A percentile compares a stretch with the other conserved stretches of the same genome.
Conservation (phyloP, 2,329 filamentous ascomycete species). For the Trichoderma koningii region DNA sequence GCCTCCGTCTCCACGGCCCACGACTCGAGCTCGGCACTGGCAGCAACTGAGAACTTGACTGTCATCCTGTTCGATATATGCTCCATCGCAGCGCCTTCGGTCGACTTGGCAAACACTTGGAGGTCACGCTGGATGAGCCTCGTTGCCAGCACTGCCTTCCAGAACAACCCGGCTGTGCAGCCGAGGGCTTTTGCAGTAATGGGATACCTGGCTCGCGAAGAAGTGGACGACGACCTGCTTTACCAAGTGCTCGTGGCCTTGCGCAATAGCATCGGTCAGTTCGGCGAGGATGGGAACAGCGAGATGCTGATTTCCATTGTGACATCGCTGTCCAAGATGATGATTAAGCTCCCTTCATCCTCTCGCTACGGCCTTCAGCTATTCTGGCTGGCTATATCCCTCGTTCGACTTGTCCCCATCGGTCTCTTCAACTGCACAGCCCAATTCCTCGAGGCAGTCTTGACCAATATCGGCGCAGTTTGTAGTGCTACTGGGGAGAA, state of each 20-base stretch:
- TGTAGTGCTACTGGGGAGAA: constrained; percentile 60
- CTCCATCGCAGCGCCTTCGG: constrained; percentile 62
- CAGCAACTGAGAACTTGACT: constrained; percentile 63
- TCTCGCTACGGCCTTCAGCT: constrained; percentile 69
- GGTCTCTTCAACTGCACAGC: constrained; percentile 67
- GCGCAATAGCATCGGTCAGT: constrained; percentile 64
- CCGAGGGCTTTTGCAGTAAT: constrained; percentile 70
- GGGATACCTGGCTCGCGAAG: constrained; percentile 70
- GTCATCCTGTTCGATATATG: constrained; percentile 65
- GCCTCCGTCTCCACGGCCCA: constrained; percentile 57
- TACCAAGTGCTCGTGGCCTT: constrained; percentile 71
- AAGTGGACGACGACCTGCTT: constrained; percentile 70
- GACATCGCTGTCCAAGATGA: constrained; percentile 69
- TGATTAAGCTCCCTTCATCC: constrained; percentile 65
- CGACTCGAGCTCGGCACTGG: constrained; percentile 54
- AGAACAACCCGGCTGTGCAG: constrained; percentile 71
- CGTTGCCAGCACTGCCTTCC: constrained; percentile 71
- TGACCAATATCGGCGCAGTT: constrained; percentile 64
- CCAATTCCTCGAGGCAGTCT: constrained; percentile 63
- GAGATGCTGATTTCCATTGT: constrained; percentile 71
- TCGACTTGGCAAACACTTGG: constrained; percentile 68
- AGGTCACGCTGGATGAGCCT: constrained; percentile 73
- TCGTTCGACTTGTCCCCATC: constrained; percentile 64
- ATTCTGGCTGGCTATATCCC: constrained; percentile 69
- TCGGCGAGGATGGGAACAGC: constrained; percentile 63